These are phyloP conservation scores for Dioscorea alata DNA, from an alignment of 106 monocot genomes.

Conservation along the genomic window DNA sequence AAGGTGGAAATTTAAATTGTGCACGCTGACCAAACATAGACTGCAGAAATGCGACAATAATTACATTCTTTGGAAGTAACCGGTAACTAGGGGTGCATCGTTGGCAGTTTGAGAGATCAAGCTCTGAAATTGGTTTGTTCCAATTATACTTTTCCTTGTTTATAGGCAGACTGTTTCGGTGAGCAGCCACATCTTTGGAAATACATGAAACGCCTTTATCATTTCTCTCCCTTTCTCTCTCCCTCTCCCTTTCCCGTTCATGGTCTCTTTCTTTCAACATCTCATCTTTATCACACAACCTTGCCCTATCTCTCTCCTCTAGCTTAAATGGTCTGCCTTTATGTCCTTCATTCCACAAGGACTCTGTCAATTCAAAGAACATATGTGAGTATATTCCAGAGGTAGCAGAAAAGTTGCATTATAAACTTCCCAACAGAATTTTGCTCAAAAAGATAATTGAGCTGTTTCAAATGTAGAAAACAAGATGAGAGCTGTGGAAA, in stretches of 20 bases:
- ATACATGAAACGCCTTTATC: conserved; percentile 33
- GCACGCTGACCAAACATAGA: background rate
- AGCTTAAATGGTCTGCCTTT: conserved; percentile 41
- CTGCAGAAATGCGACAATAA: background rate
- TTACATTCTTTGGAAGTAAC: conserved; percentile 50
- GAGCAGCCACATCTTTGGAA: conserved; percentile 48
- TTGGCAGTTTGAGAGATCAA: conserved; percentile 81
- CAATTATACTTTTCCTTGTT: conserved; percentile 82
- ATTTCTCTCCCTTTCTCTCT: conserved; percentile 56
- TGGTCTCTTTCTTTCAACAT: conserved; percentile 57
- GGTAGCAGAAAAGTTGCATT: background rate
- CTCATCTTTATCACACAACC: conserved; percentile 59
- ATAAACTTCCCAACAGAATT: background rate
- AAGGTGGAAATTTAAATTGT: conserved; percentile 12
- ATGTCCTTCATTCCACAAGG: conserved; percentile 50
- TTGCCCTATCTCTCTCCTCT: conserved; percentile 67
- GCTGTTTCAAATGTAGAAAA: background rate
- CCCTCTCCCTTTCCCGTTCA: conserved; percentile 43
- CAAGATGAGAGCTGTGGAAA: background rate
- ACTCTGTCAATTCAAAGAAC: conserved; percentile 11
- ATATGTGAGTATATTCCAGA: background rate
- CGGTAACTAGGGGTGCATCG: conserved; percentile 93
- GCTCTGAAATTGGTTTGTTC: conserved; percentile 81
- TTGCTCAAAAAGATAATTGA: background rate
- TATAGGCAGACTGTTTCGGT: conserved; percentile 38